Evolutionary conservation across 2,329 filamentous ascomycete species (phyloP), one percentile per base, ranked within the genome.

Genomic region (Xylariomycetidae sp.): DNA sequence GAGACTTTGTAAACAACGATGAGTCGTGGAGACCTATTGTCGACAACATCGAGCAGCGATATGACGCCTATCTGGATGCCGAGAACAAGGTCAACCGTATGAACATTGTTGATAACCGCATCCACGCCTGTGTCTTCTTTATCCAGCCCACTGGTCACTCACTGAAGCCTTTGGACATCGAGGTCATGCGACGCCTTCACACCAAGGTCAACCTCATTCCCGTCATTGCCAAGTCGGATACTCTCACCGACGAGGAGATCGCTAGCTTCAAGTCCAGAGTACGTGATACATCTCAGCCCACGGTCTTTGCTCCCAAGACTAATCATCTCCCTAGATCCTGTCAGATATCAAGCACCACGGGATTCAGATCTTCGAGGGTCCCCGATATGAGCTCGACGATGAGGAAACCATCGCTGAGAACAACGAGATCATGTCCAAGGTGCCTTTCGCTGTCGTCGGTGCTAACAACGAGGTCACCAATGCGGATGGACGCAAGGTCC

Each of bases 11-110:
- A 59, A 98, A 98, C 83, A 98, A 98, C 61, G 92, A 97, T 56
- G 92, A 97, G 68, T 98, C 92, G 17, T 98, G 92, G 92, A 82
- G 92, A 58, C 92, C 92, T 37, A 98, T 98, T 67, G 84, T 96
- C 54, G 92, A 98, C 74, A 97, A 97, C 75, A 97, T 98, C 57
- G 92, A 98, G 75, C 88, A 95, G 76, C 86, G 92, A 51, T 98
- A 92, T 59, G 92, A 98, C 66, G 89, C 92, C 34, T 98, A 97
- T 66, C 77, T 98, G 40, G 92, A 98, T 67, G 90, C 92, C 28
- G 92, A 98, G 78, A 98, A 98, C 81, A 98, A 97, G 80, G 88
- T 98, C 63, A 98, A 98, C 76, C 88, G 92, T 56, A 95, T 96
- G 82, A 98, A 98, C 77, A 97, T 97, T 64, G 85, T 98, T 44